Percentiles rank a stretch among this genome's conserved stretches.
Evolutionary conservation across 257 asterid species (phyloP).

Genomic region (Cruciata laevipes): DNA sequence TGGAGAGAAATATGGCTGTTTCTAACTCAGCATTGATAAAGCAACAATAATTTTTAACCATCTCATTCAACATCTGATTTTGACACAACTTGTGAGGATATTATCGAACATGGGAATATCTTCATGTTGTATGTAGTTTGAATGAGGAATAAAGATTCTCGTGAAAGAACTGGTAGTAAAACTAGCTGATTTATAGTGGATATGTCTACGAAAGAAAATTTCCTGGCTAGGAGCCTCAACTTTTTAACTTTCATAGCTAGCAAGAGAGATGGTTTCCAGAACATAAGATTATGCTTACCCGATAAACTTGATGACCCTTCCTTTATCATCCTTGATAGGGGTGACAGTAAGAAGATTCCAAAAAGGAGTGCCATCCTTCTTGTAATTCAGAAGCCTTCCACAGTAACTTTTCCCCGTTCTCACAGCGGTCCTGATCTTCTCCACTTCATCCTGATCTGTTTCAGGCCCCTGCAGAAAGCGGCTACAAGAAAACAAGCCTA

Average conservation of each 20-base stretch:
- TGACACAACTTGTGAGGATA: background rate
- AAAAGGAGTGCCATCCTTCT: conserved; percentile 91
- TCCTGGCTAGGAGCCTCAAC: background rate
- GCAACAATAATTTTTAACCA: background rate
- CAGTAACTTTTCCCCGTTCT: conserved; percentile 77
- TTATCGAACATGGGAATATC: background rate
- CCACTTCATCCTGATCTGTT: conserved; percentile 82
- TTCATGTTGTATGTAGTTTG: background rate
- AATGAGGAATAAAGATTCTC: background rate
- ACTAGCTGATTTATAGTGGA: background rate
- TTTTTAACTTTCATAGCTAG: background rate
- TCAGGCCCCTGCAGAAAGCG: conserved; percentile 96
- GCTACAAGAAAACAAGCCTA: conserved; percentile 48
- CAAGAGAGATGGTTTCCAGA: background rate
- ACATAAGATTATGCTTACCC: conserved; percentile 46
- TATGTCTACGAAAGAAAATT: too few species aligned
- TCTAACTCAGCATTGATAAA: background rate
- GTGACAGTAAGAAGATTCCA: conserved; percentile 92
- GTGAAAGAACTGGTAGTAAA: background rate
- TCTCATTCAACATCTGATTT: background rate
- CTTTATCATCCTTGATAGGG: conserved; percentile 86
- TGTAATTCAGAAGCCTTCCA: conserved; percentile 93
- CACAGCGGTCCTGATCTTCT: conserved; percentile 56
- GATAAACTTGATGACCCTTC: conserved; percentile 74
- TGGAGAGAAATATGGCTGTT: background rate